Percentiles rank a stretch among this genome's conserved stretches.
These are phyloP conservation scores for Macadamia integrifolia DNA, from an alignment of 164 flowering plant species.

Conservation along the genomic window DNA sequence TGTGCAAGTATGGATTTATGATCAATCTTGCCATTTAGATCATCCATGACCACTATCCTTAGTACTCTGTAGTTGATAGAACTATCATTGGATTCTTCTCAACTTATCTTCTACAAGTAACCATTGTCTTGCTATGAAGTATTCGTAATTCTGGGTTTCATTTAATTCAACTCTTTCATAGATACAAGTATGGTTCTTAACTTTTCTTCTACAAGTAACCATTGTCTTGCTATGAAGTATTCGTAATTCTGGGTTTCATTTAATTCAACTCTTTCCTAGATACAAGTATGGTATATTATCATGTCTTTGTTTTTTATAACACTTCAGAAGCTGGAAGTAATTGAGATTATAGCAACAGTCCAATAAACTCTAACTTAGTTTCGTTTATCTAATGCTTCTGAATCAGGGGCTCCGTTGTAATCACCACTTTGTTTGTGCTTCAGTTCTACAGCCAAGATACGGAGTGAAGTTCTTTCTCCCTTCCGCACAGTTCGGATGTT, in stretches of 20 bases:
- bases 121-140: background rate
- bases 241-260: background rate
- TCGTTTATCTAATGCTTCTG: background rate
- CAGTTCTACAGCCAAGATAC: constrained; percentile 83
- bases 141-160: background rate
- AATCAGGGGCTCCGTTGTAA: constrained; percentile 5
- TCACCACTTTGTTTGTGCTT: constrained; percentile 9
- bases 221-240: background rate
- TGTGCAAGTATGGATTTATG: too few relatives aligned
- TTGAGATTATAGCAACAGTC: background rate
- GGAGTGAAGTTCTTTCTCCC: constrained; percentile 94
- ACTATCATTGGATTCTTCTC: too few relatives aligned
- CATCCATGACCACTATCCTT: too few relatives aligned
- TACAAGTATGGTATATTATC: background rate
- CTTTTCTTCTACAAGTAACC: too few relatives aligned
- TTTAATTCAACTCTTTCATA: background rate
- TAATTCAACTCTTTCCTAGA: background rate
- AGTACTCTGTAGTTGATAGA: too few relatives aligned
- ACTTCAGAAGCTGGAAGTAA: background rate
- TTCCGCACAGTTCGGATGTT: constrained; percentile 92
- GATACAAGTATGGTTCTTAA: background rate
- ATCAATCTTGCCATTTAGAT: too few relatives aligned
- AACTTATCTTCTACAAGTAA: too few relatives aligned
- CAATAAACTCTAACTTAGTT: constrained; percentile 1
- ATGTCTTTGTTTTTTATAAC: background rate